Evolutionary conservation across 1,139 yeast species (phyloP).

Genomic region (Chernovozyma sophiae-reginae): DNA sequence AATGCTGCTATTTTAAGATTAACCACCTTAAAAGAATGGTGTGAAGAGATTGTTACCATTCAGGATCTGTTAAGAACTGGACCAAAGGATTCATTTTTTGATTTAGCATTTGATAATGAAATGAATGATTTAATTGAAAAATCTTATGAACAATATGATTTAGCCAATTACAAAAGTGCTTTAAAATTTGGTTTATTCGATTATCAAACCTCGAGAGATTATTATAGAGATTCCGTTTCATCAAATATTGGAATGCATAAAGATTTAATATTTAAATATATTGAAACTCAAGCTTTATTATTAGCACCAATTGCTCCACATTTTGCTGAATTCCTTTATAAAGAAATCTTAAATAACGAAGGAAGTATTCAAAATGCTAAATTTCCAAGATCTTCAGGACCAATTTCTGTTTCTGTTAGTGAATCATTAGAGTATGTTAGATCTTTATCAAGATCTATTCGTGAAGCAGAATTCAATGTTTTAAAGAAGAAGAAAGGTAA

Average conservation of each 20-base stretch:
- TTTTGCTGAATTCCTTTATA: slow-evolving; percentile 85
- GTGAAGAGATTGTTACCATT: slow-evolving; percentile 64
- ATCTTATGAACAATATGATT: slow-evolving; percentile 64
- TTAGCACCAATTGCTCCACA: slow-evolving; percentile 95
- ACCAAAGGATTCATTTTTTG: slow-evolving; percentile 58
- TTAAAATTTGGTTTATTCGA: slow-evolving; percentile 90
- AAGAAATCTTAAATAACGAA: slow-evolving; percentile 64
- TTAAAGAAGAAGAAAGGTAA: slow-evolving; percentile 88
- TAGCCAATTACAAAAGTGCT: slow-evolving; percentile 82
- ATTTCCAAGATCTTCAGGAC: slow-evolving; percentile 74
- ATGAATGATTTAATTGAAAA: slow-evolving; percentile 78
- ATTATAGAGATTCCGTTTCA: slow-evolving; percentile 79
- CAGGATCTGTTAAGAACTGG: slow-evolving; percentile 65
- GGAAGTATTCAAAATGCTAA: slow-evolving; percentile 65
- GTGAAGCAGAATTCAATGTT: slow-evolving; percentile 88
- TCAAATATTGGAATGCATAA: slow-evolving; percentile 57
- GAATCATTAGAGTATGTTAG: slow-evolving; percentile 80
- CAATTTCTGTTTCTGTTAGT: slow-evolving; percentile 55
- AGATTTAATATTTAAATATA: slow-evolving; percentile 75
- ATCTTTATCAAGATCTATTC: slow-evolving; percentile 70
- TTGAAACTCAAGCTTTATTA: slow-evolving; percentile 79
- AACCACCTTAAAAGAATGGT: slow-evolving; percentile 92
- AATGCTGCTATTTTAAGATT: slow-evolving; percentile 96
- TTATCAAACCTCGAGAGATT: slow-evolving; percentile 92
- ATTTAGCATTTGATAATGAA: slow-evolving; percentile 87